Percentiles rank a stretch among this genome's conserved stretches.
Conservation (phyloP, 169 alveolate species). For the Plasmodium falciparum region DNA sequence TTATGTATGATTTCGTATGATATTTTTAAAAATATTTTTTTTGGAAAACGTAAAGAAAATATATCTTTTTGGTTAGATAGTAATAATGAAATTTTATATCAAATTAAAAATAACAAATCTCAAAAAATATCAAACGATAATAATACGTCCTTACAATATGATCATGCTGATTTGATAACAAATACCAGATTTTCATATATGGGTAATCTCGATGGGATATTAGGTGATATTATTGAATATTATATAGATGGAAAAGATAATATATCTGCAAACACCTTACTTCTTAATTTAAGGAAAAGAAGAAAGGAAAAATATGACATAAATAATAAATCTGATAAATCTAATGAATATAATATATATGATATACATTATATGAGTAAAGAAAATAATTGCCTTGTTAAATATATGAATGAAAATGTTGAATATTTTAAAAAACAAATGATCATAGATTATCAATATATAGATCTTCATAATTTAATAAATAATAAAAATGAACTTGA, state of each 20-base stretch:
- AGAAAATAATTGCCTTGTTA: constrained; percentile 32
- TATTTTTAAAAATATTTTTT: constrained; percentile 23
- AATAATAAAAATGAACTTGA: not conserved
- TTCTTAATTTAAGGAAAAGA: not conserved
- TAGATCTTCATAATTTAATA: not conserved
- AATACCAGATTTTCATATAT: constrained; percentile 72
- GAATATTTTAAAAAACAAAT: not conserved
- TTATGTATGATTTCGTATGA: constrained; percentile 17
- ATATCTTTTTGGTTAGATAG: constrained; percentile 57
- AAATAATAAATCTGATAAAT: not conserved
- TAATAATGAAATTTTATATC: constrained; percentile 19
- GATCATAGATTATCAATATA: constrained; percentile 8
- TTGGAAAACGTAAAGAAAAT: not conserved
- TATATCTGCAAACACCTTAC: not conserved
- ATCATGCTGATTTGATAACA: not conserved
- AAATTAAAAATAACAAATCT: not conserved
- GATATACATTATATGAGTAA: not conserved
- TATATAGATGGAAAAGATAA: constrained; percentile 11
- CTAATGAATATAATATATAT: too few species aligned
- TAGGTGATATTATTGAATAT: constrained; percentile 60
- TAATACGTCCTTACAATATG: not conserved
- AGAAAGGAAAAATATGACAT: constrained; percentile 1
- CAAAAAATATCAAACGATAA: not conserved
- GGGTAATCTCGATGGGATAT: constrained; percentile 74
- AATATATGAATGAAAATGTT: constrained; percentile 40